A percentile compares a stretch with the other conserved stretches of the same genome.
phyloP scores from a whole-genome alignment of 192 early-diverging fungal genomes.

The Chytriomyces confervae region DNA sequence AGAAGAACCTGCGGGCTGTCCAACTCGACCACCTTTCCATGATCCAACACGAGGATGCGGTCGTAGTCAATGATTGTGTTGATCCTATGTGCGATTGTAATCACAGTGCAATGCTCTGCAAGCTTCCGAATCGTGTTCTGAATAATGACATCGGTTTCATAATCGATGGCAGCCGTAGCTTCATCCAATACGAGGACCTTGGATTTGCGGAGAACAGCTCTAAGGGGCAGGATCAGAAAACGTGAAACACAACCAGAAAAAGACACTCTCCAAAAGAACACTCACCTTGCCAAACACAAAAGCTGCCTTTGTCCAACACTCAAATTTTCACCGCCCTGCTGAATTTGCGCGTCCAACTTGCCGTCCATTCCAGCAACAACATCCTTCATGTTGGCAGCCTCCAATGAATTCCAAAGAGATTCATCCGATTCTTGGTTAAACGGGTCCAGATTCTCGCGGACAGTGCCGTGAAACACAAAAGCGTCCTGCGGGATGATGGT shows the following conservation, averaged over 20 bases:
- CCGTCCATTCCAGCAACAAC: conserved; percentile 66
- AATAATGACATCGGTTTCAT: conserved; percentile 71
- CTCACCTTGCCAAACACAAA: conserved; percentile 72
- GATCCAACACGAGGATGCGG: conserved; percentile 65
- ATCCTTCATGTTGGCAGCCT: conserved; percentile 69
- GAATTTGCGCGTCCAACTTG: conserved; percentile 68
- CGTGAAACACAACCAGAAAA: conserved; percentile 13
- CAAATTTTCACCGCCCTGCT: conserved; percentile 65
- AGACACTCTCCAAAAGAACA: not conserved
- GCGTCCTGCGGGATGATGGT: conserved; percentile 81
- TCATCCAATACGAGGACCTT: conserved; percentile 86
- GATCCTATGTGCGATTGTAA: conserved; percentile 77
- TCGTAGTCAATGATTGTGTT: conserved; percentile 76
- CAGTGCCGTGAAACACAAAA: conserved; percentile 70
- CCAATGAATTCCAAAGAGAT: conserved; percentile 56
- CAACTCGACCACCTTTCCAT: conserved; percentile 63
- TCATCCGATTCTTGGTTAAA: conserved; percentile 51
- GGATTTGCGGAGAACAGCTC: conserved; percentile 74
- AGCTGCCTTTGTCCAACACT: conserved; percentile 84
- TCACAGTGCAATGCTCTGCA: conserved; percentile 18
- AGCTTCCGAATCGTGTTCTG: conserved; percentile 72
- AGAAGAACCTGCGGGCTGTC: conserved; percentile 61
- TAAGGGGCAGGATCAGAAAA: conserved; percentile 21
- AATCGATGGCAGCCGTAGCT: conserved; percentile 75
- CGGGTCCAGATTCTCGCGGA: conserved; percentile 63